phyloP scores from a whole-genome alignment of 257 asterid genomes.

The Solanum sejunctum region DNA sequence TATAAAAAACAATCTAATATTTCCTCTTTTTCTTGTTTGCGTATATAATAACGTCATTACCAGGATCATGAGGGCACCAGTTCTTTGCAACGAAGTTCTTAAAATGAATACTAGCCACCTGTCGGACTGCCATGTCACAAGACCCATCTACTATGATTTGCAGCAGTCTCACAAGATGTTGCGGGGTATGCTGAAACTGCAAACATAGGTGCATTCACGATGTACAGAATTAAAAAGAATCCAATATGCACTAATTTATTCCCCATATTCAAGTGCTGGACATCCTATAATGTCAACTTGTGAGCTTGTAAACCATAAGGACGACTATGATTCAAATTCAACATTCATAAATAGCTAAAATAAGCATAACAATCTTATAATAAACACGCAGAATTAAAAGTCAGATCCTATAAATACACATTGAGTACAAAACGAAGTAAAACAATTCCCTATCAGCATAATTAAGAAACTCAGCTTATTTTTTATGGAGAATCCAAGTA shows the following conservation, averaged over 20 bases:
- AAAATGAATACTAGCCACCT: conserved; percentile 92
- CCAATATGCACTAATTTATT: neutral
- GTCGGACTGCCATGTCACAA: conserved; percentile 78
- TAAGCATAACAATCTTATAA: neutral
- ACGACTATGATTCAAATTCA: neutral
- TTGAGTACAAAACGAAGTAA: neutral
- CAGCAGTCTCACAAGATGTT: conserved; percentile 92
- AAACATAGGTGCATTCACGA: neutral
- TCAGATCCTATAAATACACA: neutral
- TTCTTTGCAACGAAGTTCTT: conserved; percentile 80
- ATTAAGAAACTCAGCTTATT: neutral
- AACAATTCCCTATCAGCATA: neutral
- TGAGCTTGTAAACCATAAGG: neutral
- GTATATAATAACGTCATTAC: conserved; percentile 11
- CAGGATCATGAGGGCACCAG: conserved; percentile 82
- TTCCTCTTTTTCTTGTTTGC: neutral
- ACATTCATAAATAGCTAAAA: neutral
- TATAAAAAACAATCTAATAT: neutral
- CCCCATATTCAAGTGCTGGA: neutral
- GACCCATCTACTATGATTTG: conserved; percentile 81
- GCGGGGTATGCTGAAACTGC: conserved; percentile 82
- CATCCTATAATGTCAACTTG: neutral
- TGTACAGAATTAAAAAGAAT: neutral
- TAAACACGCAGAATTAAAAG: neutral
- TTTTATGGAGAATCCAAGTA: neutral